A percentile compares a stretch with the other conserved stretches of the same genome.
Evolutionary conservation across 2,329 filamentous ascomycete genomes (phyloP).

Genomic region (Alternaria longipes): DNA sequence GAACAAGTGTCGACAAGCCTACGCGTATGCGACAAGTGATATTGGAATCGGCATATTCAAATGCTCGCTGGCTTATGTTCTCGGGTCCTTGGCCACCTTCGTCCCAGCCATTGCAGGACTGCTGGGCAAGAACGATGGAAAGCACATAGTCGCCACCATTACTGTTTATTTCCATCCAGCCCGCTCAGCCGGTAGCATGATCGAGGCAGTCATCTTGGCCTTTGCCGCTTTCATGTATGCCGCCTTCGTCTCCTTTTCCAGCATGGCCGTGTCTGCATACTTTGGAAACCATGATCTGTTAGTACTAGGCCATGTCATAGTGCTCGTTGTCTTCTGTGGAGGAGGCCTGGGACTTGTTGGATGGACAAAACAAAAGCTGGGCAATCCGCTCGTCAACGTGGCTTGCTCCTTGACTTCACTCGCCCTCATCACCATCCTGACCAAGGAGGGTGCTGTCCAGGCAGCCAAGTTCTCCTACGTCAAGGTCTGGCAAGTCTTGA

Average conservation of each 20-base stretch:
- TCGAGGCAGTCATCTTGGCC: slow-evolving; percentile 81
- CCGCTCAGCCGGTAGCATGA: slow-evolving; percentile 86
- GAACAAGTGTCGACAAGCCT: slow-evolving; percentile 49
- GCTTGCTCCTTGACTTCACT: slow-evolving; percentile 83
- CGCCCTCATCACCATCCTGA: slow-evolving; percentile 87
- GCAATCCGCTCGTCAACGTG: slow-evolving; percentile 82
- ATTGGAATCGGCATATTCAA: slow-evolving; percentile 85
- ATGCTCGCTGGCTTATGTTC: slow-evolving; percentile 86
- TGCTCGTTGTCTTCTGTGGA: slow-evolving; percentile 84
- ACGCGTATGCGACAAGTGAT: slow-evolving; percentile 73
- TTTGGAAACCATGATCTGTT: slow-evolving; percentile 75
- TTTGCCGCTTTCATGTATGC: slow-evolving; percentile 81
- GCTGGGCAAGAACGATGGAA: slow-evolving; percentile 85
- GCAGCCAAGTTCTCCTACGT: slow-evolving; percentile 80
- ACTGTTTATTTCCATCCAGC: slow-evolving; percentile 96
- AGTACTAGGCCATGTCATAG: slow-evolving; percentile 77
- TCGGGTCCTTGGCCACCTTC: slow-evolving; percentile 88
- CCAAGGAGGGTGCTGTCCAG: slow-evolving; percentile 89
- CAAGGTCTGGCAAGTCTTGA: slow-evolving; percentile 77
- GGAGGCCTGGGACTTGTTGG: slow-evolving; percentile 87
- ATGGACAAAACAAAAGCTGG: slow-evolving; percentile 83
- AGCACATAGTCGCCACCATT: slow-evolving; percentile 92
- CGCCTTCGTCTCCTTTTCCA: slow-evolving; percentile 77
- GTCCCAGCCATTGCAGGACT: slow-evolving; percentile 75
- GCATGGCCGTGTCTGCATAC: slow-evolving; percentile 87